Evolutionary conservation across 1,139 yeast species (phyloP), one percentile per base, ranked within the genome.

Genomic region (Hyphopichia burtonii): DNA sequence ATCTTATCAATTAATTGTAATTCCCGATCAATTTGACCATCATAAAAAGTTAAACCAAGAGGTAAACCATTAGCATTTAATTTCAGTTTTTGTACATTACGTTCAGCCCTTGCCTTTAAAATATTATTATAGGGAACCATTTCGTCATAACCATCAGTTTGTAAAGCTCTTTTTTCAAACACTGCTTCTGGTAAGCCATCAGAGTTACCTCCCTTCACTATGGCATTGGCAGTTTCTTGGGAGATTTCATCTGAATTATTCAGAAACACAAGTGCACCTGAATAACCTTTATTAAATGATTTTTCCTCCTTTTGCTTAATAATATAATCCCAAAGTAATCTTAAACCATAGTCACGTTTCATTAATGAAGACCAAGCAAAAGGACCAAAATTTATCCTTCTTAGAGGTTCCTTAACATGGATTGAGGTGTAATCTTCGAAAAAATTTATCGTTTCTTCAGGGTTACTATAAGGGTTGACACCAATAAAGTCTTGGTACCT

Each of bases 351-450:
- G 52, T 81, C 86, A 43, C 71, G 71, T 44, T 70, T 69, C 59
- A 78, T 61, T 18, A 75, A 40, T 0, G 80, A 65, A 2, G 73
- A 54, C 78, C 80, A 74, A 0, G 79, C 56, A 41, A 76, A 66
- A 0, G 81, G 80, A 0, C 82, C 82, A 53, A 68, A 71, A 42
- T 71, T 72, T 27, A 70, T 58, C 40, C 74, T 55, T 35, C 74
- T 55, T 32, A 47, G 47, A 3, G 66, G 60, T 38, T 63, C 69
- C 33, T 68, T 63, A 7, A 64, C 54, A 44, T 69, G 66, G 27
- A 76, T 58, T 0, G 80, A 65, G 9, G 70, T 55, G 46, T 68
- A 73, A 5, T 70, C 70, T 27, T 65, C 72, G 51, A 63, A 74
- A 42, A 76, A 71, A 45, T 73, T 67, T 36, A 75, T 66, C 0